These are phyloP conservation scores for Onygenales sp. DNA, from an alignment of 2,329 filamentous ascomycete genomes.

Conservation along the genomic window DNA sequence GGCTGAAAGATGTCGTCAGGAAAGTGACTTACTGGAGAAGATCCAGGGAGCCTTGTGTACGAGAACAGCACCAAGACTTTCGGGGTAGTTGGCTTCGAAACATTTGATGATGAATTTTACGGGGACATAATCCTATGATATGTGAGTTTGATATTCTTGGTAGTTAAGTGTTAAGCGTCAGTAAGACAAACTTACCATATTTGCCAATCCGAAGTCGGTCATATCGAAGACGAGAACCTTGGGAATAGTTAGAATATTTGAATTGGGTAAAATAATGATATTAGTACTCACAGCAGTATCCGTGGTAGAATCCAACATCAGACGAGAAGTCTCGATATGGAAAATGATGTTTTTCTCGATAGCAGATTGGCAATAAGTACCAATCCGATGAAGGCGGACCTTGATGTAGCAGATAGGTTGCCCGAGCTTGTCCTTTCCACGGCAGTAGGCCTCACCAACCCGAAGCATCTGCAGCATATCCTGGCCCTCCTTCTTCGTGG, in stretches of 20 bases:
- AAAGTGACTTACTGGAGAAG: constrained; percentile 61
- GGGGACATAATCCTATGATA: constrained; percentile 68
- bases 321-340: constrained; percentile 84
- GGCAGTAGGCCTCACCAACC: constrained; percentile 87
- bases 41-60: constrained; percentile 97
- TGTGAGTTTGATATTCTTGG: constrained; percentile 1
- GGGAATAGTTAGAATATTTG: constrained; percentile 11
- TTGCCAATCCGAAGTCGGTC: constrained; percentile 84
- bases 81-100: constrained; percentile 97
- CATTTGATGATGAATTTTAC: constrained; percentile 99
- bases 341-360: constrained; percentile 88
- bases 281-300: constrained; percentile 73
- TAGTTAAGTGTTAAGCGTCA: neutral
- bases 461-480: constrained; percentile 79
- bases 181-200: constrained; percentile 56
- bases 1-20: neutral
- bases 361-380: constrained; percentile 71
- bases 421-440: constrained; percentile 74
- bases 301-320: constrained; percentile 67
- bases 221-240: constrained; percentile 93
- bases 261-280: constrained; percentile 8
- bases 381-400: constrained; percentile 69
- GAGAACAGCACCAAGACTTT: constrained; percentile 78
- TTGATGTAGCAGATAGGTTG: constrained; percentile 81
- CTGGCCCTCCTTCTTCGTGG: constrained; percentile 56